phyloP scores from a whole-genome alignment of 805 yeast genomes.

The Cyberlindnera mycetangii region DNA sequence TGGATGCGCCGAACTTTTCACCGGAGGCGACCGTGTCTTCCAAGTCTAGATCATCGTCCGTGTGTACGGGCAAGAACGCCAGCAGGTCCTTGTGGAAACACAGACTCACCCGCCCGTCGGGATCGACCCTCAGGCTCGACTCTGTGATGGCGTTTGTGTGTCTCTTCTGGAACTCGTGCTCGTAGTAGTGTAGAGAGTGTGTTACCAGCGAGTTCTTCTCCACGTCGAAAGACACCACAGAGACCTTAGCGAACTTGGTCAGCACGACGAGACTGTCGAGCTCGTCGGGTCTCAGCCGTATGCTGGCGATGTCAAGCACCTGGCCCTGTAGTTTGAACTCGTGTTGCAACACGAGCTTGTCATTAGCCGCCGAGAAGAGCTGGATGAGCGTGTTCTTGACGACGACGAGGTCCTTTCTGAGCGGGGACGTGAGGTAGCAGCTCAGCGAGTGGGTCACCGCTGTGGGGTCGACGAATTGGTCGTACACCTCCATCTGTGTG shows the following conservation, averaged over 20 bases:
- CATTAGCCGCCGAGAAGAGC: slow-evolving; percentile 20
- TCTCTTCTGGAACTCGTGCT: slow-evolving; percentile 53
- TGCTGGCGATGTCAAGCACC: slow-evolving; percentile 57
- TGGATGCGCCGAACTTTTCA: slow-evolving; percentile 39
- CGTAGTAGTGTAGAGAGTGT: slow-evolving; percentile 82
- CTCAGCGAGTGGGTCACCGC: slow-evolving; percentile 60
- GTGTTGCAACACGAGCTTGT: slow-evolving; percentile 39
- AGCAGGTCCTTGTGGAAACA: slow-evolving; percentile 64
- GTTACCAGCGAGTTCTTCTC: slow-evolving; percentile 56
- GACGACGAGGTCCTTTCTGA: slow-evolving; percentile 53
- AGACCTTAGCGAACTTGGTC: slow-evolving; percentile 74
- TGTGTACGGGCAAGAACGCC: slow-evolving; percentile 65
- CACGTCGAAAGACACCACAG: slow-evolving; percentile 70
- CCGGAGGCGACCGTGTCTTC: slow-evolving; percentile 24
- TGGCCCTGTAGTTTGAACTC: slow-evolving; percentile 74
- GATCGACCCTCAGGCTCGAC: slow-evolving; percentile 43
- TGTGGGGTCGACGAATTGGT: slow-evolving; percentile 74
- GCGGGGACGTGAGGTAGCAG: slow-evolving; percentile 43
- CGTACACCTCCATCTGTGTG: slow-evolving; percentile 75
- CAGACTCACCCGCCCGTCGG: slow-evolving; percentile 53
- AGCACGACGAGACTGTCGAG: slow-evolving; percentile 63
- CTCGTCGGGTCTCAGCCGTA: slow-evolving; percentile 45
- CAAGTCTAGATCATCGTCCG: slow-evolving; percentile 41
- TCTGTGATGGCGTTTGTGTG: slow-evolving; percentile 40
- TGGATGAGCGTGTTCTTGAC: slow-evolving; percentile 66